These are phyloP conservation scores for Dendrobium chrysotoxum DNA, from an alignment of 106 monocot genomes.

Conservation along the genomic window DNA sequence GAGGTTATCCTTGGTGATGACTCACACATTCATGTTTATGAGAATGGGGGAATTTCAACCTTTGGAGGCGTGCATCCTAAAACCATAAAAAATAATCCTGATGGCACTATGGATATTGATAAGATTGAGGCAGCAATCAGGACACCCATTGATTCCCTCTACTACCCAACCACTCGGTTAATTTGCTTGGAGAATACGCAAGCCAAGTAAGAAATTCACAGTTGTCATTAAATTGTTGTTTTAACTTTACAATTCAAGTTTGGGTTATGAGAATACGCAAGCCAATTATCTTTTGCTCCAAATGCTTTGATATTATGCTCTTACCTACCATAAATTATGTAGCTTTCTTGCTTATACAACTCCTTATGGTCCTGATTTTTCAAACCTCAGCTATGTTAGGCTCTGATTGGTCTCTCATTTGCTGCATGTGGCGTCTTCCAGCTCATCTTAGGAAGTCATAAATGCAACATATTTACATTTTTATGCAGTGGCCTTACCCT, in stretches of 20 bases:
- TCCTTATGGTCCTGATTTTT: neutral
- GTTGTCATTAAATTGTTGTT: neutral
- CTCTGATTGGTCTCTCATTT: no score
- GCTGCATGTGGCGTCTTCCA: no score
- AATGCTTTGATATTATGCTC: neutral
- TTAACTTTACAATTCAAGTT: neutral
- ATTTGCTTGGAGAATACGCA: constrained; percentile 99
- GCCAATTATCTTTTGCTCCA: neutral
- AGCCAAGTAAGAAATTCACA: constrained; percentile 58
- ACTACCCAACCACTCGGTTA: constrained; percentile 82
- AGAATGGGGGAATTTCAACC: constrained; percentile 90
- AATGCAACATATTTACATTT: no score
- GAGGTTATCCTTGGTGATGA: constrained; percentile 86
- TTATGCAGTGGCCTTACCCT: no score
- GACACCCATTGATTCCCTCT: constrained; percentile 41
- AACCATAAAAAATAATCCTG: constrained; percentile 72
- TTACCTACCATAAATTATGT: neutral
- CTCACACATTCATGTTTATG: constrained; percentile 90
- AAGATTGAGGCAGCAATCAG: constrained; percentile 67
- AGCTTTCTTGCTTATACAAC: neutral
- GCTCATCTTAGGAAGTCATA: no score
- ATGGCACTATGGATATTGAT: constrained; percentile 82
- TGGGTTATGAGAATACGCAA: neutral
- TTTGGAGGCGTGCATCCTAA: constrained; percentile 84
- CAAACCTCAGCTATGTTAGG: neutral